phyloP scores from a whole-genome alignment of 1,139 yeast species.

The Lodderomyces parapsilosis region DNA sequence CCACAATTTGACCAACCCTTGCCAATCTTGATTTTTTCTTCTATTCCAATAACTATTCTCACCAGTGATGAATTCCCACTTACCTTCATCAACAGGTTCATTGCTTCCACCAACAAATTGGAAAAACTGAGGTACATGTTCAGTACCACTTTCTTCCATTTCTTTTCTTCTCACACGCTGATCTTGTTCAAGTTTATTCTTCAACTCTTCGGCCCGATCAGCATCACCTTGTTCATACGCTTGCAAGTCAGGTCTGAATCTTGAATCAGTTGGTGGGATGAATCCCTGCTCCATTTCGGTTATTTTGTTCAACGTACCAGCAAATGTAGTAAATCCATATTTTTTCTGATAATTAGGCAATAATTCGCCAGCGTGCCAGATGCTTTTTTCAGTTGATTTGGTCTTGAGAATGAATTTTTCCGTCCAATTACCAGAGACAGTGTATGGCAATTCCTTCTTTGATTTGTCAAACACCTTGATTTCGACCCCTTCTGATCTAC shows the following conservation, averaged over 20 bases:
- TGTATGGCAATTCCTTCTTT: constrained; percentile 36
- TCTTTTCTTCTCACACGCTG: constrained; percentile 78
- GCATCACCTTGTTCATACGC: constrained; percentile 68
- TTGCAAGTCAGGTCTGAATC: constrained; percentile 83
- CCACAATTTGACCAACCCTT: constrained; percentile 54
- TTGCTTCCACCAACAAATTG: constrained; percentile 40
- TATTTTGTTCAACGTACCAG: constrained; percentile 78
- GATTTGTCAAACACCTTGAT: constrained; percentile 50
- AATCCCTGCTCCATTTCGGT: constrained; percentile 63
- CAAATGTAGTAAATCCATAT: constrained; percentile 83
- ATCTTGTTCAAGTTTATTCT: constrained; percentile 67
- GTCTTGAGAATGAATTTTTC: constrained; percentile 49
- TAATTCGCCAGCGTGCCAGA: constrained; percentile 70
- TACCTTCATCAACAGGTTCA: constrained; percentile 41
- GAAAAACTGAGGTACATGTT: constrained; percentile 66
- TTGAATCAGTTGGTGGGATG: constrained; percentile 84
- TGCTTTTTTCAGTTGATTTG: constrained; percentile 37
- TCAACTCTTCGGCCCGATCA: constrained; percentile 67
- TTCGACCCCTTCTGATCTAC: constrained; percentile 77
- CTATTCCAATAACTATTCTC: constrained; percentile 77
- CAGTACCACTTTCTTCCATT: constrained; percentile 43
- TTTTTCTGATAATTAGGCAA: constrained; percentile 59
- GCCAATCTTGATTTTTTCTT: constrained; percentile 62
- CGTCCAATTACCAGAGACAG: constrained; percentile 78
- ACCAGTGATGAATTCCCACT: constrained; percentile 65